Evolutionary conservation across 2,329 filamentous ascomycete genomes (phyloP).

Genomic region (Orbilia oligospora): DNA sequence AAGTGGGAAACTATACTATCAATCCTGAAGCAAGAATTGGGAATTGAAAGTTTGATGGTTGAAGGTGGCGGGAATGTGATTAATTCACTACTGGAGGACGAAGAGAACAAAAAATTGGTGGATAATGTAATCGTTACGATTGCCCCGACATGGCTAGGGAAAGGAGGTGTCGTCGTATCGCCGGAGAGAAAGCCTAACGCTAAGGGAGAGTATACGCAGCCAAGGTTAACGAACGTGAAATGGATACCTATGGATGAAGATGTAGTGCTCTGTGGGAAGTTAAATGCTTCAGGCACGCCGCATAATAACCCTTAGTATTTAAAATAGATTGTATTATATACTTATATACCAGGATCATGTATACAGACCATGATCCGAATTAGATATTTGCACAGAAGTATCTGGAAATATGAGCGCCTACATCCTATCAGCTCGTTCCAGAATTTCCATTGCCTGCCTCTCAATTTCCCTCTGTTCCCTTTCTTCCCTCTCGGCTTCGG

Average conservation of each 20-base stretch:
- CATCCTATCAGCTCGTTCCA: slow-evolving; percentile 50
- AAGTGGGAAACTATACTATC: slow-evolving; percentile 45
- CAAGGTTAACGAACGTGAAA: slow-evolving; percentile 76
- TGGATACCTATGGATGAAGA: slow-evolving; percentile 88
- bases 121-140: slow-evolving; percentile 88
- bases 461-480: slow-evolving; percentile 62
- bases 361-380: slow-evolving; percentile 6
- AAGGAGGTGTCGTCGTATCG: slow-evolving; percentile 83
- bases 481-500: slow-evolving; percentile 46
- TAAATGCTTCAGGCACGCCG: slow-evolving; percentile 64
- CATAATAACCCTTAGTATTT: neutral
- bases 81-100: slow-evolving; percentile 79
- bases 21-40: slow-evolving; percentile 67
- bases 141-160: slow-evolving; percentile 89
- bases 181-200: slow-evolving; percentile 74
- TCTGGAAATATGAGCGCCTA: slow-evolving; percentile 32
- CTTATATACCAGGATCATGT: slow-evolving; percentile 37
- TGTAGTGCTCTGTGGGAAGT: slow-evolving; percentile 82
- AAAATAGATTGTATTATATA: slow-evolving; percentile 10
- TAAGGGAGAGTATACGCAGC: slow-evolving; percentile 70
- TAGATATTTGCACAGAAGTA: neutral
- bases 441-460: slow-evolving; percentile 64
- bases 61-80: slow-evolving; percentile 89
- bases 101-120: slow-evolving; percentile 75
- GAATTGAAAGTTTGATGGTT: slow-evolving; percentile 82